Conservation (phyloP, 1,284 basidiomycete genomes). For the Takashimella tepidaria region DNA sequence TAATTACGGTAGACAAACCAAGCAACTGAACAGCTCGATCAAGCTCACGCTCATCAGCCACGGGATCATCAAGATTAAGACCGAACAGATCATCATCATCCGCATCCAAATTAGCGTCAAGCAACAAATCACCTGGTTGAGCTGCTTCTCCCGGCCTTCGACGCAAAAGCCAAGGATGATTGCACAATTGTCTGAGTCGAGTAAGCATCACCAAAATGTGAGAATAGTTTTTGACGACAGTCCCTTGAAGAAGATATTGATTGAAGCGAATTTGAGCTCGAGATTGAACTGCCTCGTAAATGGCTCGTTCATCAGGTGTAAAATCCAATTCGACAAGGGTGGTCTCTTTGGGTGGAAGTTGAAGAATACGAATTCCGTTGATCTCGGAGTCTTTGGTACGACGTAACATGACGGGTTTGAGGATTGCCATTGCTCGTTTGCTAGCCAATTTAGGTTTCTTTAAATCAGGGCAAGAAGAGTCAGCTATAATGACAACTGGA, state of each 20-base stretch:
- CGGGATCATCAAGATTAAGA: slow-evolving; percentile 10
- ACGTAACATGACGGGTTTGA: slow-evolving; percentile 34
- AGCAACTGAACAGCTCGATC: slow-evolving; percentile 24
- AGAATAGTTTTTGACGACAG: slow-evolving; percentile 44
- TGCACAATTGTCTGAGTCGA: slow-evolving; percentile 34
- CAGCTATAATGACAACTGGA: neutral
- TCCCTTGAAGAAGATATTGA: slow-evolving; percentile 40
- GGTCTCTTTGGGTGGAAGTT: slow-evolving; percentile 37
- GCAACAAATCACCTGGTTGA: slow-evolving; percentile 26
- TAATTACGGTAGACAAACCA: slow-evolving; percentile 25
- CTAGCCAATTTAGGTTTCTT: slow-evolving; percentile 34
- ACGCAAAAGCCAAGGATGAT: slow-evolving; percentile 41
- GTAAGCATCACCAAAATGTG: slow-evolving; percentile 39
- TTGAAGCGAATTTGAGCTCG: slow-evolving; percentile 41
- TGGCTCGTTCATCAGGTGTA: slow-evolving; percentile 40
- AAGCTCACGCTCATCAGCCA: slow-evolving; percentile 23
- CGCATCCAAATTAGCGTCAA: slow-evolving; percentile 33
- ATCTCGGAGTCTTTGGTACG: slow-evolving; percentile 44
- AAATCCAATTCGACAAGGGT: slow-evolving; percentile 37
- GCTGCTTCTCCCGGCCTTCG: slow-evolving; percentile 25
- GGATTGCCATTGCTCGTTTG: slow-evolving; percentile 38
- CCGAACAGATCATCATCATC: slow-evolving; percentile 15
- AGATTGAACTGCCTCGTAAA: slow-evolving; percentile 42
- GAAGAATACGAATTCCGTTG: slow-evolving; percentile 39
- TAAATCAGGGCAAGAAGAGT: too few relatives aligned